Evolutionary conservation across 768 basidiomycete genomes (phyloP), one percentile per base, ranked within the genome.

Genomic region (Calocybe gangraenosa): DNA sequence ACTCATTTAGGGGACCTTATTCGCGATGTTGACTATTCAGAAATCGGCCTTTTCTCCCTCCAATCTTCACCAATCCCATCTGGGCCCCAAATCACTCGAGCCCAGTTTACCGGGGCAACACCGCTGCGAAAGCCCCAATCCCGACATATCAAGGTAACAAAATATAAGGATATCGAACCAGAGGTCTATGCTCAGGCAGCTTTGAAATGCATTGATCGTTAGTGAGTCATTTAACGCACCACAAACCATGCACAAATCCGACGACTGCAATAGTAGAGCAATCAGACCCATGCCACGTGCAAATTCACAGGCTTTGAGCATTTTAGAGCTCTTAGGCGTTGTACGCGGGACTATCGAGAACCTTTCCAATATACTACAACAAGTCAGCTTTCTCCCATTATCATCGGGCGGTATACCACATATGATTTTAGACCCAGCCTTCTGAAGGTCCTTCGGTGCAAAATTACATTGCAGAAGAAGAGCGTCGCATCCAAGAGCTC

Each of bases 171-270:
- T 17, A 66, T 76, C 7, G 82, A 86, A 18, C 86, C 87, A 5
- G 87, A 89, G 59, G 71, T 86, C 11, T 89, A 87, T 60, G 84
- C 80, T 0, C 70, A 79, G 48, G 88, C 88, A 7, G 86, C 88
- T 0, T 58, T 86, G 49, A 87, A 82, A 62, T 88, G 82, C 54
- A 69, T 91, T 43, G 82, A 87, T 58, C 76, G 81, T 60, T 91
- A 87, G 87, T 87, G 56, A 58, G 87, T 70, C 18, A n/a, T n/a
- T n/a, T n/a, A n/a, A n/a, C n/a, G 37, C 15, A 41, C 17, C 18
- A 15, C 25, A 5, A 20, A 32, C 3, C 30, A 15, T 7, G n/a
- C 23, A 37, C 28, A 44, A 28, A 45, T 56, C 40, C 49, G 41
- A 44, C 21, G 37, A 15, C 33, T 45, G 36, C 25, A 5, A 40